Base-by-base conservation (phyloP, 768 basidiomycete species). In the Boletus tomentosulus region DNA sequence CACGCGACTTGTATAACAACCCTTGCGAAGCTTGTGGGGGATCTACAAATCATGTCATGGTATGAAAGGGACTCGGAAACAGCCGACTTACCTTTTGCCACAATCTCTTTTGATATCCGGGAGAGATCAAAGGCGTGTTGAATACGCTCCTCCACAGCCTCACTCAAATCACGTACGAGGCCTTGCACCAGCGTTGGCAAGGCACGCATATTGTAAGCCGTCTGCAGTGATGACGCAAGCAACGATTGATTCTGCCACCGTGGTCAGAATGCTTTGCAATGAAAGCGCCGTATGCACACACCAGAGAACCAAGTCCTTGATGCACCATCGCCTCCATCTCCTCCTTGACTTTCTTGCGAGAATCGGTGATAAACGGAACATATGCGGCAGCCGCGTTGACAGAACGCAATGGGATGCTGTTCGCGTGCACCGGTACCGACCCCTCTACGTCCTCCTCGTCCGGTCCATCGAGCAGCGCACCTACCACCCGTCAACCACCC, bases 291-390 rank as follows among this genome's bases (percentile, higher is more conserved):
- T 42, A 41, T 16, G 48, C 13, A 76, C 85, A 51, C 58, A 95
- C 96, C 54, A 93, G 70, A 16, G 84, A 84, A 1, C 80, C 76
- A 3, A 98, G 74, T 5, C 96, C 95, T 27, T 76, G 78, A 30
- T 91, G 70, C 1, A 98, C 86, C 89, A 95, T 95, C 7, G 74
- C 79, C 61, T 98, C 89, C 95, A 99, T 98, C 62, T 94, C 90
- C 7, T 74, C 76, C 2, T 84, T 88, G 33, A 99, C 83, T 43
- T 78, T 81, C 12, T 76, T 73, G 24, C 86, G 81, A 0, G 92
- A 79, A 9, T 83, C 79, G 49, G 90, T 84, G 31, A 99, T 81
- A 37, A 83, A 82, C 1, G 84, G 78, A 16, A 90, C 72, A 59
- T 93, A 83, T 3, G 78, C 77, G 1, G 83, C 78, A 7, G 96